Conservation (phyloP, 129 eudicot genomes). For the Ambrosia artemisiifolia region DNA sequence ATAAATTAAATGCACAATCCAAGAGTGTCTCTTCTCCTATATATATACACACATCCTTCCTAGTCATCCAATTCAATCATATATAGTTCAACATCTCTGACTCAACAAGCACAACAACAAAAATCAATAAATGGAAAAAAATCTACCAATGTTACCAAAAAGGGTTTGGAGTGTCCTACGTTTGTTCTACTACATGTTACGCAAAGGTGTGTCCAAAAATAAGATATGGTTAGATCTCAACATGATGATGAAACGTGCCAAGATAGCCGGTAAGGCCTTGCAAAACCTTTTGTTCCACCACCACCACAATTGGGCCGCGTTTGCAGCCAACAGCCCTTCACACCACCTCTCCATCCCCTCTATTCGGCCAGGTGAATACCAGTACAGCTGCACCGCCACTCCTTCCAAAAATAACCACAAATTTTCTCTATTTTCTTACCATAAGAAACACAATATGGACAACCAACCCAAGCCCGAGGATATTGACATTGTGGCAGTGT, state of each 20-base stretch:
- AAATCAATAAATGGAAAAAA: constrained; percentile 43
- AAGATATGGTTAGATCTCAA: constrained; percentile 50
- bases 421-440: constrained; percentile 32
- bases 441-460: constrained; percentile 34
- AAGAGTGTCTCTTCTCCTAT: constrained; percentile 12
- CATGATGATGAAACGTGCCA: constrained; percentile 59
- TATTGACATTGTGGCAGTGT: constrained; percentile 27
- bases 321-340: constrained; percentile 17
- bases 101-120: not conserved
- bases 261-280: constrained; percentile 50
- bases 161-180: constrained; percentile 48
- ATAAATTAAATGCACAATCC: not conserved
- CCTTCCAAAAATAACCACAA: constrained; percentile 27
- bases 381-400: constrained; percentile 58
- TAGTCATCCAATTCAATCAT: not conserved
- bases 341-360: constrained; percentile 9
- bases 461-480: constrained; percentile 4
- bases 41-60: constrained; percentile 23
- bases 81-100: not conserved
- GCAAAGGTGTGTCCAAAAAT: constrained; percentile 52
- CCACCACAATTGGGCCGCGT: constrained; percentile 34
- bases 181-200: constrained; percentile 41
- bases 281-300: constrained; percentile 63
- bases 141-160: constrained; percentile 45
- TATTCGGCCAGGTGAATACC: constrained; percentile 38